Evolutionary conservation across 805 yeast genomes (phyloP), one percentile per base, ranked within the genome.

Genomic region (Novakomyces olei): DNA sequence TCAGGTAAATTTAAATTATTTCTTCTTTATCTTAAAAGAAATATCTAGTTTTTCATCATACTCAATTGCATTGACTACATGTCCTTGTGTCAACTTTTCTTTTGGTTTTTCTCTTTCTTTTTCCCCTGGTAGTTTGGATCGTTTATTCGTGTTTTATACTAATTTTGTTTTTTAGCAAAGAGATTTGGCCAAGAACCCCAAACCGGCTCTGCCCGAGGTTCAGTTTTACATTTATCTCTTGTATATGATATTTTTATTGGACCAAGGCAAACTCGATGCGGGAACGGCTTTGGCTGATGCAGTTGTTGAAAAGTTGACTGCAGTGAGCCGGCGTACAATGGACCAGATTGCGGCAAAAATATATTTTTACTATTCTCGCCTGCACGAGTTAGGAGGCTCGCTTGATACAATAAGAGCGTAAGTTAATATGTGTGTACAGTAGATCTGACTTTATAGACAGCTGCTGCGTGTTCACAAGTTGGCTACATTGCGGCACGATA

Each of bases 401-500:
- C 61, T 32, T 52, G 66, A n/a, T 58, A 78, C 34, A 68, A 92
- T 49, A 19, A 33, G n/a, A 32, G 25, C n/a, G n/a, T n/a, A n/a
- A 12, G 29, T 14, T 9, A 27, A n/a, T 27, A 27, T 9, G 24
- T 27, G 9, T 9, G 25, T 10, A n/a, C 9, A n/a, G 12, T 9
- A 9, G 9, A 14, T 10, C 25, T 9, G 29, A 10, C 15, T 27
- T 4, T 22, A n/a, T n/a, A n/a, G n/a, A n/a, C n/a, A n/a, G 5
- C 30, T 85, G 49, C 66, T 80, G 51, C 55, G 62, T 15, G 79
- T 76, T 7, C 61, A 88, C 45, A 71, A 94, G 55, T 74, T 88
- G 4, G 81, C 95, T 3, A 71, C 92, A 14, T 64, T 88, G 42
- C 73, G 93, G 45, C 94, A 85, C 48, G 95, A 88, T 50, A 65